Evolutionary conservation across 257 asterid species (phyloP).

Genomic region (Striga asiatica): DNA sequence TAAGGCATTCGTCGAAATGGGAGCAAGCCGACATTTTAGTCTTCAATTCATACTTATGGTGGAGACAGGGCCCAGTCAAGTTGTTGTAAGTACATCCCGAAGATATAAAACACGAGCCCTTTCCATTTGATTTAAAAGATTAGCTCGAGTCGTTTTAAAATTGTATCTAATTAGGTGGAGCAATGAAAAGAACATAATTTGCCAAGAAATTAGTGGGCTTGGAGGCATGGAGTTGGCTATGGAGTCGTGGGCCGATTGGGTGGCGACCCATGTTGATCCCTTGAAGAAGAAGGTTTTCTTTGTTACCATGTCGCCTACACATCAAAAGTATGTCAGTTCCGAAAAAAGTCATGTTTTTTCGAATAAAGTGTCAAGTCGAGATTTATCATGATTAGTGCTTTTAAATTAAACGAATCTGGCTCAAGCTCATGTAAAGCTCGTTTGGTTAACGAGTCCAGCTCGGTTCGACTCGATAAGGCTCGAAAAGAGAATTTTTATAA

Average conservation of each 20-base stretch:
- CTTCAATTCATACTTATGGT: constrained; percentile 87
- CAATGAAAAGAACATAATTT: constrained; percentile 39
- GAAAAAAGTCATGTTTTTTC: too few relatives aligned
- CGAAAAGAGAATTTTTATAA: too few relatives aligned
- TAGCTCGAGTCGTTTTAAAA: neutral
- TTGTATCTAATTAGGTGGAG: constrained; percentile 67
- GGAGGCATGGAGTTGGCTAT: constrained; percentile 93
- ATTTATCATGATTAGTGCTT: too few relatives aligned
- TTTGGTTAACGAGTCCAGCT: too few relatives aligned
- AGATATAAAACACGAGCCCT: neutral
- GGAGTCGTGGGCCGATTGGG: constrained; percentile 93
- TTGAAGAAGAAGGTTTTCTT: constrained; percentile 60
- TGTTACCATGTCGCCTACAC: constrained; percentile 96
- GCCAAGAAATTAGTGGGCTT: constrained; percentile 68
- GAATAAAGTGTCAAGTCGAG: too few relatives aligned
- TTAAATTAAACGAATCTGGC: too few relatives aligned
- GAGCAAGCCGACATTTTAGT: constrained; percentile 77
- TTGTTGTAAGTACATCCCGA: constrained; percentile 39
- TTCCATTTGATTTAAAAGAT: neutral
- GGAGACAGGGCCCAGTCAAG: constrained; percentile 89
- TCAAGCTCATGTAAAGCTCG: too few relatives aligned
- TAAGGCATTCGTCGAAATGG: constrained; percentile 76
- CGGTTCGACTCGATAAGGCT: too few relatives aligned
- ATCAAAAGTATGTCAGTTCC: constrained; percentile 40
- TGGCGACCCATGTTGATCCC: constrained; percentile 44